These are phyloP conservation scores for Aechmea fasciata DNA, from an alignment of 176 grass and related monocot genomes.

Conservation along the genomic window DNA sequence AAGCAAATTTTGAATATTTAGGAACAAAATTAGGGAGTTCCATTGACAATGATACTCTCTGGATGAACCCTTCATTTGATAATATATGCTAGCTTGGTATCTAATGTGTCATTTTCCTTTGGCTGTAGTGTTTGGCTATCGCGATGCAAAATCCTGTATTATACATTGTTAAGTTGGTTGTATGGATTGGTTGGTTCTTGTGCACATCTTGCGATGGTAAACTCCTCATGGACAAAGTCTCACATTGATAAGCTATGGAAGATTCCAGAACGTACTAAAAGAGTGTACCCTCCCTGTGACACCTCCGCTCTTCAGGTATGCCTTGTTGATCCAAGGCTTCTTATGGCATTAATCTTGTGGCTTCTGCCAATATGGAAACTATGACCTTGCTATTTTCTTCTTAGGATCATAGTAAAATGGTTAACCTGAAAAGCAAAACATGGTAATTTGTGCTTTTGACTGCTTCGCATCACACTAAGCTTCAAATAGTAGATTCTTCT, in stretches of 20 bases:
- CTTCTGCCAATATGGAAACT: background rate
- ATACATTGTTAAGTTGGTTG: conserved; percentile 83
- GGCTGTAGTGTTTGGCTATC: conserved; percentile 57
- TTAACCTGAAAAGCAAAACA: no score
- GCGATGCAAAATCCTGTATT: conserved; percentile 80
- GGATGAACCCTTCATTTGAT: background rate
- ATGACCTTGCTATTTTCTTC: no score
- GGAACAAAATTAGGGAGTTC: no score
- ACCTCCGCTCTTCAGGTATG: conserved; percentile 73
- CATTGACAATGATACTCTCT: background rate
- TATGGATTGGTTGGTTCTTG: conserved; percentile 84
- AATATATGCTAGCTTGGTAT: background rate
- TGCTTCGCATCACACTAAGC: no score
- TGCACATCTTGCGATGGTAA: conserved; percentile 86
- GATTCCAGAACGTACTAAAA: conserved; percentile 65
- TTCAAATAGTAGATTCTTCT: no score
- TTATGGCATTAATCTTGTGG: background rate
- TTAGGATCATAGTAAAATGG: no score
- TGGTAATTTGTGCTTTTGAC: no score
- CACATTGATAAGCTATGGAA: conserved; percentile 79
- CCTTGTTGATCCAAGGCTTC: background rate
- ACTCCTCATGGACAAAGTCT: conserved; percentile 91
- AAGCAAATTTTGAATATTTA: no score
- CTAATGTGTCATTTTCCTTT: conserved; percentile 13
- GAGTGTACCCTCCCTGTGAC: conserved; percentile 89